A percentile compares a stretch with the other conserved stretches of the same genome.
Conservation (phyloP, 768 basidiomycete genomes). For the Termitomyces sp. region DNA sequence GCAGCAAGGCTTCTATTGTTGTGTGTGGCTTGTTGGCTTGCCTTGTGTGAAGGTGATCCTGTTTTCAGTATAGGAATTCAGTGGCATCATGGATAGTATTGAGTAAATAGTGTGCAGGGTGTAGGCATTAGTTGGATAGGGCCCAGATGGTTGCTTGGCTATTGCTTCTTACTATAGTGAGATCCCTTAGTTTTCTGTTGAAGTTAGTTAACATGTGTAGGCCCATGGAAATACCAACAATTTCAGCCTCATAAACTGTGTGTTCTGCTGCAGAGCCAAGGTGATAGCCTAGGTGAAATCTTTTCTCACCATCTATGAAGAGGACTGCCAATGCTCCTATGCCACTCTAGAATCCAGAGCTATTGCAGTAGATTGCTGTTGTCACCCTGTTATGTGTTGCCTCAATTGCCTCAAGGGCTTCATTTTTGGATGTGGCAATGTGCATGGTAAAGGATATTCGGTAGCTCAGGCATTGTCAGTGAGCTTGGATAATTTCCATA, state of each 20-base stretch:
- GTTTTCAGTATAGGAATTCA: not conserved
- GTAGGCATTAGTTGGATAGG: constrained; percentile 4
- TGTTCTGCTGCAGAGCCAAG: constrained; percentile 3
- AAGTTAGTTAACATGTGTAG: too few species aligned
- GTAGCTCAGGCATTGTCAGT: too few species aligned
- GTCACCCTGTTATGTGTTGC: too few species aligned
- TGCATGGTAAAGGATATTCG: too few species aligned
- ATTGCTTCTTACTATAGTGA: too few species aligned
- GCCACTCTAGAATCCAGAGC: constrained; percentile 5
- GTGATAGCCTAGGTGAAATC: not conserved
- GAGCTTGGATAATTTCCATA: too few species aligned
- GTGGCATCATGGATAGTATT: too few species aligned
- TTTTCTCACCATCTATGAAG: not conserved
- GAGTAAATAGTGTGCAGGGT: constrained; percentile 3
- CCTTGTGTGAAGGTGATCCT: not conserved
- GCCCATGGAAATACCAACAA: not conserved
- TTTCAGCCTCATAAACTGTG: constrained; percentile 5
- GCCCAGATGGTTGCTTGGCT: too few species aligned
- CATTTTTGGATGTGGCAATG: not conserved
- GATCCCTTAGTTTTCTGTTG: too few species aligned
- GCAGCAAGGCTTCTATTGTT: too few species aligned
- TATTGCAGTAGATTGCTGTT: constrained; percentile 3
- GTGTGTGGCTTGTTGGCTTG: too few species aligned
- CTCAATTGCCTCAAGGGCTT: too few species aligned
- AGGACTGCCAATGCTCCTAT: constrained; percentile 6